Evolutionary conservation across 768 basidiomycete species (phyloP).

Genomic region (Gymnopilus junonius): DNA sequence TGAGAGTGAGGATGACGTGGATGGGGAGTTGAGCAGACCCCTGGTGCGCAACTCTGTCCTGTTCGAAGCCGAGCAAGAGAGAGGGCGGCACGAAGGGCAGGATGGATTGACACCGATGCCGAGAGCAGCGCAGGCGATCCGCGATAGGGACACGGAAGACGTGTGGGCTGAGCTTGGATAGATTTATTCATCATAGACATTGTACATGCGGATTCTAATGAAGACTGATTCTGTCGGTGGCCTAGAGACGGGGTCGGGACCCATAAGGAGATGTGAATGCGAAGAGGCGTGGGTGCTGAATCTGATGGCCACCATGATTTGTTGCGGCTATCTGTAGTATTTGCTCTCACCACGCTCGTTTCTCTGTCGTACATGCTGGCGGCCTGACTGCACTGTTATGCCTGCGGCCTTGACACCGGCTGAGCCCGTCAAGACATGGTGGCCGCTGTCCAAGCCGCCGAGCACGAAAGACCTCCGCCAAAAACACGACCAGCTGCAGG

Average conservation of each 20-base stretch:
- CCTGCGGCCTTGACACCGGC: constrained; percentile 34
- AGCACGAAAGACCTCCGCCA: constrained; percentile 34
- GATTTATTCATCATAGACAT: not conserved
- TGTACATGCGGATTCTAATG: not conserved
- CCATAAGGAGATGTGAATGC: constrained; percentile 8
- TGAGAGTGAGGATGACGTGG: constrained; percentile 66
- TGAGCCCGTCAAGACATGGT: constrained; percentile 46
- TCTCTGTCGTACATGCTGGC: constrained; percentile 17
- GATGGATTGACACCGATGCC: constrained; percentile 60
- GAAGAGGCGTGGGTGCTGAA: constrained; percentile 24
- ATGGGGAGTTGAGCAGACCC: constrained; percentile 62
- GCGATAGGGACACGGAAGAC: constrained; percentile 66
- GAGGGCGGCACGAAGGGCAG: constrained; percentile 23
- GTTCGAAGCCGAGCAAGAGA: constrained; percentile 56
- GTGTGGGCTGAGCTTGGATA: constrained; percentile 72
- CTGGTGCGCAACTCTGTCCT: constrained; percentile 63
- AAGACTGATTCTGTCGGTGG: not conserved
- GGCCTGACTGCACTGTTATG: constrained; percentile 29
- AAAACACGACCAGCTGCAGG: constrained; percentile 28
- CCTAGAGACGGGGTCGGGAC: constrained; percentile 11
- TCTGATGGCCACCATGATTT: constrained; percentile 13
- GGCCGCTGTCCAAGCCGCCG: constrained; percentile 42
- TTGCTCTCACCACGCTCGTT: constrained; percentile 13
- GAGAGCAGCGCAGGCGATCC: constrained; percentile 54
- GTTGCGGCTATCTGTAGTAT: constrained; percentile 7